Evolutionary conservation across 2,329 filamentous ascomycete species (phyloP), one percentile per base, ranked within the genome.

Genomic region (Pseudofabraea citricarpa): DNA sequence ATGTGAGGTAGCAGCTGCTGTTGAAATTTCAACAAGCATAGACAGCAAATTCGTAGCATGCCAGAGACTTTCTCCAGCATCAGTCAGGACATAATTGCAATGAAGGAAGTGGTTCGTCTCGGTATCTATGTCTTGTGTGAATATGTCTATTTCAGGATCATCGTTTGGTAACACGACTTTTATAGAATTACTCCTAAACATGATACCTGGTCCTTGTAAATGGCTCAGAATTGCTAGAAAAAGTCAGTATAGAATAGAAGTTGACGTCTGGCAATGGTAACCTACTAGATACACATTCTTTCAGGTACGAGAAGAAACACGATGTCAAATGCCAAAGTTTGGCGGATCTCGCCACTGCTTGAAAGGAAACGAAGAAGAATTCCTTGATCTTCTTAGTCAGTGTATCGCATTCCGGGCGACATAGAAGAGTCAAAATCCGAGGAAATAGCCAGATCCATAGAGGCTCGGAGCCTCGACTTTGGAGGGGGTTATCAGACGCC

Each of bases 391-490:
- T 69, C 15, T 66, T 61, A 8, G 67, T 66, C 10, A 83, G 59
- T 13, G 68, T 67, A 24, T 69, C 53, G 46, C 70, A 79, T 32
- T 67, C 62, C 54, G 59, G 56, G 41, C 75, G 73, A 1, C 79
- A 79, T 20, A 84, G 66, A 52, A 84, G 64, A 46, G 64, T 72
- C 51, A 80, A 72, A 33, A 78, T 65, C 59, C 71, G 77, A 37
- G 73, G 83, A 50, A 79, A 74, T 51, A 77, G 70, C 81, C 81
- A 86, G 29, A 76, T 59, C 73, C 83, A 86, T 32, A 85, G 68
- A 4, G 85, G 74, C 48, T 83, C 80, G 29, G 65, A 64, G 13
- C 81, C 76, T 31, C 77, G 69, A 40, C 73, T 72, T 43, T 51
- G 50, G 21, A 80, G 60, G 36, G 73, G 70, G 3, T 63, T 61